A percentile compares a stretch with the other conserved stretches of the same genome.
phyloP scores from a whole-genome alignment of 163 green algal genomes.

The Trebouxiophyceae sp. region DNA sequence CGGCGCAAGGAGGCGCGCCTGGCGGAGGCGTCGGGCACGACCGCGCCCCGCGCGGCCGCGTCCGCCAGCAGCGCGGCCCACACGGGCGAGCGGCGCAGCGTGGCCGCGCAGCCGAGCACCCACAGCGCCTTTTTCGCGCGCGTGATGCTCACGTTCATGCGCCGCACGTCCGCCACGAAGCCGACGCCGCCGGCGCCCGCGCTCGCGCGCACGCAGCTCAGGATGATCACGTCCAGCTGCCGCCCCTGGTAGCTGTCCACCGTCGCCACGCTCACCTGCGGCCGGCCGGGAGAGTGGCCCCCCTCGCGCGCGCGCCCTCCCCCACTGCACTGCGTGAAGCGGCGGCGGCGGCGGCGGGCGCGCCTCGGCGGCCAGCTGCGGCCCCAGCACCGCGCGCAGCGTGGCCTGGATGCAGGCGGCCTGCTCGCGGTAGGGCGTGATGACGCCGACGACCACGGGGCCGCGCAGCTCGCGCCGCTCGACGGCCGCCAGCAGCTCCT shows the following conservation, averaged over 20 bases:
- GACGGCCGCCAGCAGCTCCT: conserved; percentile 20
- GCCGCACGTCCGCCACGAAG: conserved; percentile 77
- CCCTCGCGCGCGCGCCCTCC: too few relatives aligned
- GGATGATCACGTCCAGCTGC: conserved; percentile 91
- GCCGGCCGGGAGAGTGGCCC: too few relatives aligned
- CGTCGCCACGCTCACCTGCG: conserved; percentile 75
- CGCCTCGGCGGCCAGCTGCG: neutral
- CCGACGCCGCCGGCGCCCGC: conserved; percentile 34
- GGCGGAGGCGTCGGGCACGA: conserved; percentile 52
- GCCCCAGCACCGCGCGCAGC: neutral
- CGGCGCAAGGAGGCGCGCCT: conserved; percentile 1
- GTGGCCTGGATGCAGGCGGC: conserved; percentile 21
- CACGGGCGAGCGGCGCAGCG: conserved; percentile 45
- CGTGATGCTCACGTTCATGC: conserved; percentile 93
- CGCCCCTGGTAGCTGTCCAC: conserved; percentile 89
- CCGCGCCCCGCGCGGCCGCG: conserved; percentile 30
- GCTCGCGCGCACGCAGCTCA: conserved; percentile 77
- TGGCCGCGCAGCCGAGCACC: conserved; percentile 62
- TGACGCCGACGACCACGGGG: conserved; percentile 53
- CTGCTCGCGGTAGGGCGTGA: conserved; percentile 81
- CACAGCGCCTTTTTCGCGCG: conserved; percentile 57
- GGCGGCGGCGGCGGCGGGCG: too few relatives aligned
- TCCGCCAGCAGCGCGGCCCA: conserved; percentile 69
- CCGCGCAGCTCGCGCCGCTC: neutral
- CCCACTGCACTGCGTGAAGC: neutral